Base-by-base conservation (phyloP, 2,329 filamentous ascomycete species). In the Aspergillus brunneoviolaceus region DNA sequence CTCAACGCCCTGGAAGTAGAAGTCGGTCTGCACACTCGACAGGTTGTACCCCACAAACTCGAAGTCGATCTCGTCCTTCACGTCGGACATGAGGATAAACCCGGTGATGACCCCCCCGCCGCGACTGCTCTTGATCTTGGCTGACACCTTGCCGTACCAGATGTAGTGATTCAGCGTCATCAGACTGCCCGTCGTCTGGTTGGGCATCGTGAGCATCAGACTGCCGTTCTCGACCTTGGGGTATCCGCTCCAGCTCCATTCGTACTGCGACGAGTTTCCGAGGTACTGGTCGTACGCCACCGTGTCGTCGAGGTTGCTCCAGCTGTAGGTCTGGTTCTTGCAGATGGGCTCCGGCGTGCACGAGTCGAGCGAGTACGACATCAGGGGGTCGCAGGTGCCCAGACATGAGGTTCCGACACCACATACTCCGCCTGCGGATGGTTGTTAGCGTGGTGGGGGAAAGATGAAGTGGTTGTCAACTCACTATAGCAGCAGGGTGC, bases 151-250 rank as follows among this genome's bases (percentile, higher is more conserved):
- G 42, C 53, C 53, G 45, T 55, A 55, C 53, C 53, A 55, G 53
- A 55, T 49, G 53, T 55, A 55, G 25, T 55, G 39, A 29, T 55
- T 55, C 5, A 55, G 53, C n/a, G 42, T 12, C 16, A 23, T 33
- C 12, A 55, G 42, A 49, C 53, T 55, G 27, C 53, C 53, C n/a
- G 53, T 55, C 4, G 53, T 55, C n/a, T 47, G 42, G 39, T 55
- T 55, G n/a, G 53, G 53, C 53, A 55, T 55, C n/a, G 53, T 55
- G 42, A 55, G 27, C 53, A 45, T 48, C 42, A 55, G 53, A 33
- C 42, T 55, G 2, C 48, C 42, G 45, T 55, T 55, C 53, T 55
- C 12, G 27, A 55, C 33, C 53, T 49, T 48, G 42, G 53, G 53
- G 27, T 48, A 55, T 6, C 53, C 53, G 27, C 53, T 55, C 25